These are phyloP conservation scores for Lentinula boryana DNA, from an alignment of 768 basidiomycete species.

Conservation along the genomic window DNA sequence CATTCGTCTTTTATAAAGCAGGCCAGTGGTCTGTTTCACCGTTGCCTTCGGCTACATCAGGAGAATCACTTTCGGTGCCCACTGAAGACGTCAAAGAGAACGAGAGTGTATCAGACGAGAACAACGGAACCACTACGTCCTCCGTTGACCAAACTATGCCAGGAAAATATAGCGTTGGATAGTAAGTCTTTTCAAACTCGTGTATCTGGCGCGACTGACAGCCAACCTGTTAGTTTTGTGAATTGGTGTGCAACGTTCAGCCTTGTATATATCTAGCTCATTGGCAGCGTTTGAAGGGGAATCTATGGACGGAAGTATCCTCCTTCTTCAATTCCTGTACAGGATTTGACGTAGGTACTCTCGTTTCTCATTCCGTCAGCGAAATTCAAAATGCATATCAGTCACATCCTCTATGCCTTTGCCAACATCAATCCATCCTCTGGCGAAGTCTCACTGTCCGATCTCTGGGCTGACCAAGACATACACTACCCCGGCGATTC, in stretches of 20 bases:
- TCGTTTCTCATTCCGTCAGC: neutral
- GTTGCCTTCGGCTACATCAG: conserved; percentile 5
- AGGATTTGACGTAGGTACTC: conserved; percentile 75
- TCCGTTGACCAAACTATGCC: conserved; percentile 22
- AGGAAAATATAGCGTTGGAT: conserved; percentile 76
- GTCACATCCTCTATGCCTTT: conserved; percentile 90
- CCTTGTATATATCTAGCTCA: neutral
- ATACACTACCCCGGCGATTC: conserved; percentile 95
- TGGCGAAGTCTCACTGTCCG: conserved; percentile 85
- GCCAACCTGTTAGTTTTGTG: conserved; percentile 49
- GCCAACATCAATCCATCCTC: conserved; percentile 80
- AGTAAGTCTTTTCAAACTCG: conserved; percentile 41
- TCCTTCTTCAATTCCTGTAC: conserved; percentile 74
- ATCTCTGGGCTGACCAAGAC: conserved; percentile 93
- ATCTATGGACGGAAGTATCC: conserved; percentile 94
- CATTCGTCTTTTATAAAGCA: conserved; percentile 35
- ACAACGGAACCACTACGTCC: conserved; percentile 11
- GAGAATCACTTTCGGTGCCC: conserved; percentile 2
- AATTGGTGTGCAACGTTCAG: conserved; percentile 49
- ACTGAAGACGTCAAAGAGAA: neutral
- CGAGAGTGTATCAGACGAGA: conserved; percentile 5
- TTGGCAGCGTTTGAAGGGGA: conserved; percentile 48
- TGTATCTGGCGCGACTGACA: conserved; percentile 7
- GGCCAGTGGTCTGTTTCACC: conserved; percentile 31
- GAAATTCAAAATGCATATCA: conserved; percentile 19